phyloP scores from a whole-genome alignment of 208 protist species.

The Jaenimonas drosophilae region DNA sequence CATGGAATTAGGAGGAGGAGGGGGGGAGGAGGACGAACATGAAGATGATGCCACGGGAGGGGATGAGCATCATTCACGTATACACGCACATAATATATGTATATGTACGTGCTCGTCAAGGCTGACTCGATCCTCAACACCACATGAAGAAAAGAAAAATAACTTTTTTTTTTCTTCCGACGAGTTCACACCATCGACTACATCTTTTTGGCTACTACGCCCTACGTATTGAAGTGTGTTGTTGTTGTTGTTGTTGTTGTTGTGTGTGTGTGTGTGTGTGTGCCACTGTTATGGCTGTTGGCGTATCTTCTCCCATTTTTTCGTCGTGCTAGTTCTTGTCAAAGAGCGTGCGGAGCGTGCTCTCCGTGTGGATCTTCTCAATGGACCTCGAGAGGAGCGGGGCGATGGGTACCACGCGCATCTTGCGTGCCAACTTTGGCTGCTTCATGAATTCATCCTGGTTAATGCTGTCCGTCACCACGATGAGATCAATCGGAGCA shows the following conservation, averaged over 20 bases:
- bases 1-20: too few relatives aligned
- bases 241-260: background rate
- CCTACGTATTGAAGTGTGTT: background rate
- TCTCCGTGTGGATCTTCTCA: constrained; percentile 85
- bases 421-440: constrained; percentile 56
- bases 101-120: too few relatives aligned
- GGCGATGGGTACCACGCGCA: constrained; percentile 75
- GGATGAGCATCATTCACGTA: too few relatives aligned
- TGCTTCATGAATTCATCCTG: constrained; percentile 66
- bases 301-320: background rate
- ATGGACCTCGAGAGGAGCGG: constrained; percentile 74
- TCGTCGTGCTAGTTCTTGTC: constrained; percentile 28
- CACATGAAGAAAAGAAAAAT: too few relatives aligned
- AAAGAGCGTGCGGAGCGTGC: constrained; percentile 56
- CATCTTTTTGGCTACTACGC: too few relatives aligned
- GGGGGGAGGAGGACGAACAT: background rate
- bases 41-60: too few relatives aligned
- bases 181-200: too few relatives aligned
- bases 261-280: background rate
- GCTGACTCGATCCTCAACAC: too few relatives aligned
- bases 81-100: too few relatives aligned
- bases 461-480: constrained; percentile 77
- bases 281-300: background rate
- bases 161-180: too few relatives aligned
- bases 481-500: constrained; percentile 64